Evolutionary conservation across 345 rosid species (phyloP).

Genomic region (Mercurialis annua): DNA sequence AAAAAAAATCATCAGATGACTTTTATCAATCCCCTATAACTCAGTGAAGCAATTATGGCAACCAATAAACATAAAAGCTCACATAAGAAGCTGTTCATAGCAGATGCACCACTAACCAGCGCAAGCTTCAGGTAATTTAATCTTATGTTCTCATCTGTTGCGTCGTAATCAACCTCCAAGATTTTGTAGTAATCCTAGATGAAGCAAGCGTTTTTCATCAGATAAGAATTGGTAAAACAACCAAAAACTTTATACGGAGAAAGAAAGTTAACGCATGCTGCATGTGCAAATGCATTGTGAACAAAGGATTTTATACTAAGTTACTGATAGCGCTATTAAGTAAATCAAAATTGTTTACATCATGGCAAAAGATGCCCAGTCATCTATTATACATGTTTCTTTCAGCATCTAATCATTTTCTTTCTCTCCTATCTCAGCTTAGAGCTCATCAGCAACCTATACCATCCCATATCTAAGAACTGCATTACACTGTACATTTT

Average conservation of each 20-base stretch:
- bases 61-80: constrained; percentile 19
- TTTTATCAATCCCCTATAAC: constrained; percentile 12
- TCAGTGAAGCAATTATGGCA: constrained; percentile 8
- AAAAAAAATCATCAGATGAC: constrained; percentile 12
- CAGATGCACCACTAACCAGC: constrained; percentile 50
- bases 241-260: neutral
- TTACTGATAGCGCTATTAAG: neutral
- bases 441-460: neutral
- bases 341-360: neutral
- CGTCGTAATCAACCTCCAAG: constrained; percentile 77
- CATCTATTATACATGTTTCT: neutral
- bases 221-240: constrained; percentile 10
- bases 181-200: constrained; percentile 75
- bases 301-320: neutral
- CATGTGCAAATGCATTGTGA: neutral
- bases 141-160: constrained; percentile 72
- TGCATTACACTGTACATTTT: neutral
- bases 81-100: constrained; percentile 23
- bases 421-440: neutral
- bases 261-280: constrained; percentile 1
- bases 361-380: neutral
- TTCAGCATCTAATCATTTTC: neutral
- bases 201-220: constrained; percentile 20
- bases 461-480: neutral
- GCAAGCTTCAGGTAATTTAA: constrained; percentile 74